Evolutionary conservation across 371 early-diverging fungal genomes (phyloP).

Genomic region (Circinella umbellata): DNA sequence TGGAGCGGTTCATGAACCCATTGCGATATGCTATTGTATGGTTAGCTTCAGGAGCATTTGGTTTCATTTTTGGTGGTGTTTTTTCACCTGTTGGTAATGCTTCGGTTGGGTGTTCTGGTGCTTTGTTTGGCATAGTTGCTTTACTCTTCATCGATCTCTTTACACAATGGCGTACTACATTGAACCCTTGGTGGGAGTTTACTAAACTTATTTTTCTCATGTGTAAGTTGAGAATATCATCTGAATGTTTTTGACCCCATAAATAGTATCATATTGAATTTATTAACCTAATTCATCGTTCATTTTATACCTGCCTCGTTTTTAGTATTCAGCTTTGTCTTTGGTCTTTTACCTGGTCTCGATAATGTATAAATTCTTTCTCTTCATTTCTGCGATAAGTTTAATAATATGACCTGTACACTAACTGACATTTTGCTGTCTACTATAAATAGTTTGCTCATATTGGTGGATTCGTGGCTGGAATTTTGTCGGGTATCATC

Average conservation of each 20-base stretch:
- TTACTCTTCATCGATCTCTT: slow-evolving; percentile 71
- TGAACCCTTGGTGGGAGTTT: slow-evolving; percentile 26
- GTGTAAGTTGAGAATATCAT: slow-evolving; percentile 5
- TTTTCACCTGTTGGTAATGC: slow-evolving; percentile 57
- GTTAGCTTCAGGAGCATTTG: slow-evolving; percentile 68
- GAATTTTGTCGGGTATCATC: slow-evolving; percentile 29
- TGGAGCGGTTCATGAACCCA: slow-evolving; percentile 75
- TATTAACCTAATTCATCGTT: background rate
- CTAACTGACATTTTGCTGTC: slow-evolving; percentile 23
- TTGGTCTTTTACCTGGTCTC: slow-evolving; percentile 69
- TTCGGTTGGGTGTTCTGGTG: slow-evolving; percentile 77
- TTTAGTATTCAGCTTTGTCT: slow-evolving; percentile 36
- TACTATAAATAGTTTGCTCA: slow-evolving; percentile 66
- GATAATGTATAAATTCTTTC: background rate
- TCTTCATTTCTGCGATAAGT: no score
- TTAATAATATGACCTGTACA: no score
- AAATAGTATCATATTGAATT: no score
- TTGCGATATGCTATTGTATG: slow-evolving; percentile 71
- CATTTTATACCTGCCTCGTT: background rate
- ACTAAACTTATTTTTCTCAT: slow-evolving; percentile 29
- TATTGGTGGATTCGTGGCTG: slow-evolving; percentile 39
- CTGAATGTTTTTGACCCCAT: no score
- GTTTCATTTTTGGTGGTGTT: slow-evolving; percentile 76
- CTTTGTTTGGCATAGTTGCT: slow-evolving; percentile 76
- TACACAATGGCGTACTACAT: slow-evolving; percentile 64